Percentiles rank a stretch among this genome's conserved stretches.
Conservation (phyloP, 2,329 filamentous ascomycete genomes). For the Beauveria bassiana region DNA sequence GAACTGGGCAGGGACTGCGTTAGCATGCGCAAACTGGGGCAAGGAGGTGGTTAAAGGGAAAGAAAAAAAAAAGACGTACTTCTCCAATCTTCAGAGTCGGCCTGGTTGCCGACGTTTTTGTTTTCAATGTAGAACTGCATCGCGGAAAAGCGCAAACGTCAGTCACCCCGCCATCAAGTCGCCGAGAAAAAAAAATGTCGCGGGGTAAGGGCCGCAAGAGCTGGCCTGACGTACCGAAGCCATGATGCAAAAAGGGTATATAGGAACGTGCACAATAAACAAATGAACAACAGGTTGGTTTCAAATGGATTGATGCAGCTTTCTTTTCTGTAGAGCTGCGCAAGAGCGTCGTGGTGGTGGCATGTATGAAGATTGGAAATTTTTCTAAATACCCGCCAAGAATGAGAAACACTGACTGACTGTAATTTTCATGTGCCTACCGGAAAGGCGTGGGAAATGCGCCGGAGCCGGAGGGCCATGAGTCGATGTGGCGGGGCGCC, state of each 20-base stretch:
- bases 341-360: background rate
- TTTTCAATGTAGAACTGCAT: slow-evolving; percentile 67
- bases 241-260: slow-evolving; percentile 4
- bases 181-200: background rate
- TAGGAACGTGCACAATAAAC: background rate
- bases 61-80: slow-evolving; percentile 45
- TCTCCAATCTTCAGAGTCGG: slow-evolving; percentile 71
- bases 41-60: too few species aligned
- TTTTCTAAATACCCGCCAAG: background rate
- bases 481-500: slow-evolving; percentile 5
- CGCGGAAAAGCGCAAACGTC: slow-evolving; percentile 14
- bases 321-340: background rate
- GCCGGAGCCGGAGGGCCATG: slow-evolving; percentile 7
- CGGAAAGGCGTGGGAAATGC: background rate
- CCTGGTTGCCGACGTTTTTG: slow-evolving; percentile 68
- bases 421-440: background rate
- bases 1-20: slow-evolving; percentile 43
- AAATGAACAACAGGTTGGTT: background rate
- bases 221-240: slow-evolving; percentile 13
- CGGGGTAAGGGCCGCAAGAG: slow-evolving; percentile 9
- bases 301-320: background rate
- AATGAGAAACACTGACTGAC: background rate
- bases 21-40: slow-evolving; percentile 12
- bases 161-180: slow-evolving; percentile 20
- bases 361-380: background rate